Evolutionary conservation across 2,329 filamentous ascomycete species (phyloP).

Genomic region (Talaromyces sp.): DNA sequence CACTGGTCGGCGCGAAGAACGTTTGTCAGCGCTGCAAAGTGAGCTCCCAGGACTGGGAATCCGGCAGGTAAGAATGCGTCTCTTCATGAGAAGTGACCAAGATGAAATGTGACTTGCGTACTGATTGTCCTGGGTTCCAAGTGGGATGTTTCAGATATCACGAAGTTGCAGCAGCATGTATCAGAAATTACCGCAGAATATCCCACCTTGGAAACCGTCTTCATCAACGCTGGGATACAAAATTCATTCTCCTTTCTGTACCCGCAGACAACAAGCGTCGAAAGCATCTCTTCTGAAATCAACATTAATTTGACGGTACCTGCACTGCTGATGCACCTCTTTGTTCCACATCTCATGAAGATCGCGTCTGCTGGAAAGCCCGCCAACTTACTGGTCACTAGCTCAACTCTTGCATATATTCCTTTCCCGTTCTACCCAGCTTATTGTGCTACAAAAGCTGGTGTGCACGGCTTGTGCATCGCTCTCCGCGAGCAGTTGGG

Average conservation of each 20-base stretch:
- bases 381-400: constrained; percentile 3
- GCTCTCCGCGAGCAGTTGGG: constrained; percentile 2
- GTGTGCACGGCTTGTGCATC: constrained; percentile 3
- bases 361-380: background rate
- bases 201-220: constrained; percentile 28
- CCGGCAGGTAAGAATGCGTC: background rate
- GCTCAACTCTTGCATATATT: constrained; percentile 1
- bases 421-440: constrained; percentile 4
- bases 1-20: constrained; percentile 20
- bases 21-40: constrained; percentile 18
- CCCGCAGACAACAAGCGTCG: constrained; percentile 17
- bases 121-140: background rate
- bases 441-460: constrained; percentile 7
- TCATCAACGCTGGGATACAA: constrained; percentile 28
- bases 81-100: too few species aligned
- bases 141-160: constrained; percentile 20
- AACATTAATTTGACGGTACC: constrained; percentile 26
- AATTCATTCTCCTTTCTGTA: constrained; percentile 20
- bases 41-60: constrained; percentile 27
- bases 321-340: constrained; percentile 22
- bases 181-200: constrained; percentile 17
- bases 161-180: constrained; percentile 13
- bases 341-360: constrained; percentile 17
- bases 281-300: constrained; percentile 19
- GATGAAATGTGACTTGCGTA: too few species aligned